Percentiles rank a stretch among this genome's conserved stretches.
These are phyloP conservation scores for Debaryomyces subglobosus DNA, from an alignment of 1,139 yeast species.

Conservation along the genomic window DNA sequence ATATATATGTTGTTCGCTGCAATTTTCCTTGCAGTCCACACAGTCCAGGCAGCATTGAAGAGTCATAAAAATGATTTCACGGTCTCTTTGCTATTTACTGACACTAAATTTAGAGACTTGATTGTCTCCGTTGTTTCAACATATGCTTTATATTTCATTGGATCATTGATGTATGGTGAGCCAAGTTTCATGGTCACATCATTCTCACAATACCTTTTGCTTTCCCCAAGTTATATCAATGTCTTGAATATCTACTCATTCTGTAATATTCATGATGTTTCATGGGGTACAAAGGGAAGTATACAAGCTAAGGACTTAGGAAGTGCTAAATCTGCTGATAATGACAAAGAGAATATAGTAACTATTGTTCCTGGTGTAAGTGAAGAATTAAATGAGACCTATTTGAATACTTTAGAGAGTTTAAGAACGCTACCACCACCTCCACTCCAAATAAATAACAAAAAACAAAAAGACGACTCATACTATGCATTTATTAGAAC, in stretches of 20 bases:
- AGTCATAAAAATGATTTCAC: slow-evolving; percentile 48
- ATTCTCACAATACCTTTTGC: slow-evolving; percentile 66
- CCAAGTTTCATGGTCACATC: slow-evolving; percentile 82
- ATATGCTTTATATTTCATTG: slow-evolving; percentile 75
- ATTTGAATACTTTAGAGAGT: slow-evolving; percentile 52
- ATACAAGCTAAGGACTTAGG: slow-evolving; percentile 69
- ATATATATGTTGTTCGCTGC: slow-evolving; percentile 68
- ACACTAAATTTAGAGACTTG: slow-evolving; percentile 76
- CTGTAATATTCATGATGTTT: slow-evolving; percentile 82
- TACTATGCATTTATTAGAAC: slow-evolving; percentile 52
- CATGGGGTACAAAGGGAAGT: slow-evolving; percentile 88
- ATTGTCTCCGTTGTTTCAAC: slow-evolving; percentile 87
- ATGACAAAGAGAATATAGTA: slow-evolving; percentile 63
- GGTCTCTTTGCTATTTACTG: slow-evolving; percentile 55
- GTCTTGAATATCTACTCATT: slow-evolving; percentile 81
- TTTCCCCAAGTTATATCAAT: slow-evolving; percentile 78
- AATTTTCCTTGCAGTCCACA: slow-evolving; percentile 75
- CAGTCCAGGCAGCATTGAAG: slow-evolving; percentile 48
- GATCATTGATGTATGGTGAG: slow-evolving; percentile 74
- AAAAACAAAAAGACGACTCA: slow-evolving; percentile 38
- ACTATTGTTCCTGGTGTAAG: slow-evolving; percentile 67
- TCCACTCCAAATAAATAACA: slow-evolving; percentile 21
- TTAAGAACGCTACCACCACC: slow-evolving; percentile 38
- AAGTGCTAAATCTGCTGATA: slow-evolving; percentile 58
- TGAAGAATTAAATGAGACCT: slow-evolving; percentile 63